Evolutionary conservation across 345 rosid genomes (phyloP).

Genomic region (Erysimum cheiranthoides): DNA sequence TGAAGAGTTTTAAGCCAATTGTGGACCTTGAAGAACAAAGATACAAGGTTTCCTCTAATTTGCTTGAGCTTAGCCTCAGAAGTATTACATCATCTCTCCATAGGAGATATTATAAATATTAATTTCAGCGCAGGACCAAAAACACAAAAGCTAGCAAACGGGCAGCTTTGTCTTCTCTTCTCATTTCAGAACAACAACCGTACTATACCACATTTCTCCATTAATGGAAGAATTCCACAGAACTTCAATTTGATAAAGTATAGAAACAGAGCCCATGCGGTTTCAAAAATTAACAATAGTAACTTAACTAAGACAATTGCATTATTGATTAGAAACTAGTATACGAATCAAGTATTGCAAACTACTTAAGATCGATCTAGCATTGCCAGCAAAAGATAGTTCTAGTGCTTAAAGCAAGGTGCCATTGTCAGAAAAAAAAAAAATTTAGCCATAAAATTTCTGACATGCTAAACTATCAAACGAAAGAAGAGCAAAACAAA

Average conservation of each 20-base stretch:
- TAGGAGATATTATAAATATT: not conserved
- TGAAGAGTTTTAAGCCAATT: not conserved
- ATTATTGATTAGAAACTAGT: conserved; percentile 1
- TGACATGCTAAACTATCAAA: not conserved
- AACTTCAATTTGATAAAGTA: not conserved
- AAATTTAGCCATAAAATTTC: not conserved
- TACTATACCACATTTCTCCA: not conserved
- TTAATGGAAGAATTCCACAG: not conserved
- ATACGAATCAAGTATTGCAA: not conserved
- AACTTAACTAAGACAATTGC: conserved; percentile 7
- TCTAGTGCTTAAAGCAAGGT: not conserved
- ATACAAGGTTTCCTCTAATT: not conserved
- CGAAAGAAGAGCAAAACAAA: not conserved
- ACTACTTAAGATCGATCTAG: conserved; percentile 3
- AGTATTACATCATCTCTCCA: not conserved
- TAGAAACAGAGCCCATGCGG: not conserved
- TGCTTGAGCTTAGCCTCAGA: not conserved
- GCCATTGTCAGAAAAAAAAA: not conserved
- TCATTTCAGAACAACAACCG: not conserved
- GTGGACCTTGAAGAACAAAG: not conserved
- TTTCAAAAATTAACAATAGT: conserved; percentile 4
- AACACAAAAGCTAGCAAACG: not conserved
- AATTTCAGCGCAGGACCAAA: not conserved
- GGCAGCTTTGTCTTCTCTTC: not conserved
- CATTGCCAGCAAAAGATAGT: not conserved